Evolutionary conservation across 805 yeast genomes (phyloP).

Genomic region (Myxozyma vanderwaltii): DNA sequence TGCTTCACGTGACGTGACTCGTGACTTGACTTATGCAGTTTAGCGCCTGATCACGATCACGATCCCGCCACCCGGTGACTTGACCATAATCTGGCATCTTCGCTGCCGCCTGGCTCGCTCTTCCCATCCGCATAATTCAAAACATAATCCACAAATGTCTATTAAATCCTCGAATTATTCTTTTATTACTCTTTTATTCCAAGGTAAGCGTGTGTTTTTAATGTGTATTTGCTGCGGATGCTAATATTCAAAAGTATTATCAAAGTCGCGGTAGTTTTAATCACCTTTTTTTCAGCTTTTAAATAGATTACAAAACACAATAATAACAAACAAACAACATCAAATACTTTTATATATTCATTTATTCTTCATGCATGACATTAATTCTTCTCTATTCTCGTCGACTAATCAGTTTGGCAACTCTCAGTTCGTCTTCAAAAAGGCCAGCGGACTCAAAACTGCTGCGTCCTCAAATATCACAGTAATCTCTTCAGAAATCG

Average conservation of each 20-base stretch:
- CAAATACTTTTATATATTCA: neutral
- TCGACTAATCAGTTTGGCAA: neutral
- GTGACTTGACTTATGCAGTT: neutral
- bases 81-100: neutral
- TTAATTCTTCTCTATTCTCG: neutral
- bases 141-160: slow-evolving; percentile 6
- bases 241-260: neutral
- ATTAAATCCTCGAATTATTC: neutral
- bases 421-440: neutral
- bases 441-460: neutral
- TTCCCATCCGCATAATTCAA: neutral
- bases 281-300: no score
- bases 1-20: no score
- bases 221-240: neutral
- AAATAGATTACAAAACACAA: no score
- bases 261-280: slow-evolving; percentile 9
- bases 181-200: neutral
- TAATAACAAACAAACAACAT: neutral
- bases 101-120: neutral
- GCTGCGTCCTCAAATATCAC: neutral
- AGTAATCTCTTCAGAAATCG: neutral
- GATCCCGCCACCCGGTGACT: slow-evolving; percentile 6
- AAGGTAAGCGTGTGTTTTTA: neutral
- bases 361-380: neutral
- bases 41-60: neutral